Evolutionary conservation across 2,329 filamentous ascomycete genomes (phyloP), one percentile per base, ranked within the genome.

Genomic region (Diaporthe capsici): DNA sequence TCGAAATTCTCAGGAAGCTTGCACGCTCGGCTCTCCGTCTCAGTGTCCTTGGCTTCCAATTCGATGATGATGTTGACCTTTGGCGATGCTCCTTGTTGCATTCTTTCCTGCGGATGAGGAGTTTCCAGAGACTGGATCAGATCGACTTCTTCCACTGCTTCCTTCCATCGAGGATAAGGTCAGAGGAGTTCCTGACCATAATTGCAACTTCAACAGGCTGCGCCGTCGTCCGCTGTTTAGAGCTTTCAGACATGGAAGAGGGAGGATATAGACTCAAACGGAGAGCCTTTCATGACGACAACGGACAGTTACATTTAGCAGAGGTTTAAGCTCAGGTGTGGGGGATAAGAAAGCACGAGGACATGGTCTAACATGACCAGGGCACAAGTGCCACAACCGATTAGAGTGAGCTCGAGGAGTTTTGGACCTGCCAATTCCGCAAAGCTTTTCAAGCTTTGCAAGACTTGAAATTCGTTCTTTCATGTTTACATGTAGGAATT

Each of bases 1-100:
- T 57, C 37, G 67, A 71, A 44, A 51, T 71, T 20, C 67, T 71
- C 37, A 58, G 9, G 25, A 44, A 42, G 37, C 10, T 71, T 9
- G 53, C 37, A 13, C 51, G 67, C 34, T 28, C 15, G 6, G 67
- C 67, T n/a, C 51, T 37, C 17, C 4, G 15, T 4, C 49, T 71
- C 37, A n/a, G n/a, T 2, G 67, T 57, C 10, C 51, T 71, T 22
- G 67, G 51, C 28, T 57, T 71, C 7, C 51, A 71, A 13, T 71
- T 42, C 51, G 67, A 71, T 3, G n/a, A 53, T 1, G n/a, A 31
- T 3, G 25, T 31, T 28, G 25, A 22, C 42, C 17, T 13, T 25
- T 65, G 60, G 61, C 25, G 17, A 6, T 22, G 8, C 42, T 7
- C 61, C 13, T 13, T 65, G 10, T 15, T 65, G 42, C 4, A 22